phyloP scores from a whole-genome alignment of 345 rosid genomes.

The Combretum micranthum region DNA sequence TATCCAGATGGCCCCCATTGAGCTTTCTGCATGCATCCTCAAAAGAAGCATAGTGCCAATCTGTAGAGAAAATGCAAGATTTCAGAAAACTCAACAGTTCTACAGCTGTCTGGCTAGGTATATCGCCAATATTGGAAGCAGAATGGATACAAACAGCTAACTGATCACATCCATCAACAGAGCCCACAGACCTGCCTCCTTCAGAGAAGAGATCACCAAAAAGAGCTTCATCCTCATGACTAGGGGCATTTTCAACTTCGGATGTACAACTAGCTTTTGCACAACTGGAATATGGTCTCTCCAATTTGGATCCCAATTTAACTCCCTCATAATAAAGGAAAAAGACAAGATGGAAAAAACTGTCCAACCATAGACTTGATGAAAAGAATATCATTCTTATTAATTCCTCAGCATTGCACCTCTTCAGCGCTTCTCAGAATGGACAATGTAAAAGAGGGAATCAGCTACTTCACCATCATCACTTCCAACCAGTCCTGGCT shows the following conservation, averaged over 20 bases:
- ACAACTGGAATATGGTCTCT: slow-evolving; percentile 50
- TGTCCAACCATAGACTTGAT: slow-evolving; percentile 73
- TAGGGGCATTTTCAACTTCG: slow-evolving; percentile 67
- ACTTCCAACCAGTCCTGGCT: slow-evolving; percentile 30
- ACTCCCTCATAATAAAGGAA: slow-evolving; percentile 79
- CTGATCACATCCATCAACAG: slow-evolving; percentile 68
- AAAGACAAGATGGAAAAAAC: slow-evolving; percentile 53
- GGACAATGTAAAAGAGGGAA: slow-evolving; percentile 44
- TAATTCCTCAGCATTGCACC: slow-evolving; percentile 52
- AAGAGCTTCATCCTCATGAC: slow-evolving; percentile 93
- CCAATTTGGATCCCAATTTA: slow-evolving; percentile 62
- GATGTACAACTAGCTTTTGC: slow-evolving; percentile 47
- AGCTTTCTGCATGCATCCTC: slow-evolving; percentile 67
- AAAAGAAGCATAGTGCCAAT: slow-evolving; percentile 59
- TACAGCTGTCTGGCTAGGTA: slow-evolving; percentile 71
- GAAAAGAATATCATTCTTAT: slow-evolving; percentile 60
- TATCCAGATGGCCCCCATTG: slow-evolving; percentile 56
- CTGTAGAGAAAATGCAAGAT: slow-evolving; percentile 58
- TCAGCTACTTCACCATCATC: slow-evolving; percentile 23
- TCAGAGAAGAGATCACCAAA: slow-evolving; percentile 95
- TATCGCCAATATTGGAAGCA: slow-evolving; percentile 44
- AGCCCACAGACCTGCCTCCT: slow-evolving; percentile 64
- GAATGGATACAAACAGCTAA: slow-evolving; percentile 41
- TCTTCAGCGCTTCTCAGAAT: slow-evolving; percentile 47
- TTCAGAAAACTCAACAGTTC: slow-evolving; percentile 74